Conservation (phyloP, 2,329 filamentous ascomycete genomes). For the Claviceps africana region DNA sequence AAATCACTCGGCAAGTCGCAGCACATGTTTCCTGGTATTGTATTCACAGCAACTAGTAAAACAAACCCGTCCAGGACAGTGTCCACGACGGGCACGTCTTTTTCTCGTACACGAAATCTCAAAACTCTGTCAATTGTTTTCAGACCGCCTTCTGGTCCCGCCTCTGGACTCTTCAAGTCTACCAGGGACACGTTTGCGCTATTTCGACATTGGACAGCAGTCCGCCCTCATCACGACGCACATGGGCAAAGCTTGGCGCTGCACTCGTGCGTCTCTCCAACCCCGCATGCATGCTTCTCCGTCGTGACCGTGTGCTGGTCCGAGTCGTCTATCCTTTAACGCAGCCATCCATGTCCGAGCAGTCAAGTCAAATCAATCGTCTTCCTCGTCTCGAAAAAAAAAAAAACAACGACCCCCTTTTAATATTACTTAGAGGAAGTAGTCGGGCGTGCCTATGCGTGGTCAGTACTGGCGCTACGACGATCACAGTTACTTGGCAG, state of each 20-base stretch:
- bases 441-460: constrained; percentile 66
- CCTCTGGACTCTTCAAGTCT: background rate
- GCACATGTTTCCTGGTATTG: background rate
- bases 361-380: constrained; percentile 17
- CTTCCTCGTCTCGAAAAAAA: background rate
- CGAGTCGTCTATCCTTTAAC: background rate
- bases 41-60: background rate
- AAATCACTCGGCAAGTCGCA: background rate
- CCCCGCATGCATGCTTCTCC: background rate
- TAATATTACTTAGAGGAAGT: constrained; percentile 86
- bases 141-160: background rate
- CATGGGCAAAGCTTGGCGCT: background rate
- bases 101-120: background rate
- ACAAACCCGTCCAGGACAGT: background rate
- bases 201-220: background rate
- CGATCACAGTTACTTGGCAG: background rate
- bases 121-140: background rate
- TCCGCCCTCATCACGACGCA: background rate
- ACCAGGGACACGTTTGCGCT: background rate
- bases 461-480: constrained; percentile 9
- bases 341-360: background rate
- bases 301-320: background rate
- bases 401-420: too few species aligned
- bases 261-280: background rate
- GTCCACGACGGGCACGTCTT: background rate